phyloP scores from a whole-genome alignment of 2,329 filamentous ascomycete genomes.

The Cladosporium sp. region DNA sequence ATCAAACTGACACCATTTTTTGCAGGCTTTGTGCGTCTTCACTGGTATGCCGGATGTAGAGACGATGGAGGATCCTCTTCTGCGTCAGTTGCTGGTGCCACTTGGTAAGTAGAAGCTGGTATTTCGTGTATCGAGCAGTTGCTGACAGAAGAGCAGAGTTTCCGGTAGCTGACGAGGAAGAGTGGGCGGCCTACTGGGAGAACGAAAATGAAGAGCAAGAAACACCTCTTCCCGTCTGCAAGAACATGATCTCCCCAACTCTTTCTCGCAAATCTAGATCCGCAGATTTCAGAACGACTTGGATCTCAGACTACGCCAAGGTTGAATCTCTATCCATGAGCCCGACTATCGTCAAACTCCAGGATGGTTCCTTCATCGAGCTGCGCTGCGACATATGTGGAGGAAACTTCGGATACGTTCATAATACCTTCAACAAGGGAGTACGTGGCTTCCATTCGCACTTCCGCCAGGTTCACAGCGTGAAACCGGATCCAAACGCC shows the following conservation, averaged over 20 bases:
- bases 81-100: not conserved
- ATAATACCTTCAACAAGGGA: not conserved
- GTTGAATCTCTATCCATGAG: not conserved
- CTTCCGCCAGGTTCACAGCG: not conserved
- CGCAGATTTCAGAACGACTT: not conserved
- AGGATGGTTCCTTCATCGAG: slow-evolving; percentile 4
- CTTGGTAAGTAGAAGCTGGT: not conserved
- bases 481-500: not conserved
- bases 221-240: not conserved
- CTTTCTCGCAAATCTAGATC: not conserved
- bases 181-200: too few species aligned
- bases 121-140: not conserved
- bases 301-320: not conserved
- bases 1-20: not conserved
- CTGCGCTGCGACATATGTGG: not conserved
- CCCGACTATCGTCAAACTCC: not conserved
- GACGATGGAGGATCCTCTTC: not conserved
- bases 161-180: not conserved
- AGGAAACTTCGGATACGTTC: not conserved
- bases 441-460: not conserved
- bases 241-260: not conserved
- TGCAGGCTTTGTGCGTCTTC: not conserved
- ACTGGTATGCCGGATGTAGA: not conserved
- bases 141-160: not conserved
- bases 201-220: too few species aligned